These are phyloP conservation scores for Trichophyton schoenleinii DNA, from an alignment of 2,329 filamentous ascomycete genomes.

Conservation along the genomic window DNA sequence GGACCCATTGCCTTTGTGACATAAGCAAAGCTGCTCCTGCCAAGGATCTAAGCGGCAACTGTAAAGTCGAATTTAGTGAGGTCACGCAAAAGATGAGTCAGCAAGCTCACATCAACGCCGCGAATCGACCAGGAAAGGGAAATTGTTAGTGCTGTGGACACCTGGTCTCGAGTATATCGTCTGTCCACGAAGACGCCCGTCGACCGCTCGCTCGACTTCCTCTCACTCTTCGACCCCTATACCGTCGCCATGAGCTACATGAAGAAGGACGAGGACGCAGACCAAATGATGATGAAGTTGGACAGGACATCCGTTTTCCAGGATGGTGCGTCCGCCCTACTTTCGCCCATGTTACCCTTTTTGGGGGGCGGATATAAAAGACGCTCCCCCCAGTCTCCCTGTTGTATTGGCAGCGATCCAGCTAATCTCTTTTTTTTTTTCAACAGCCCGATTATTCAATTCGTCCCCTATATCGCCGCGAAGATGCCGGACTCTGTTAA, in stretches of 20 bases:
- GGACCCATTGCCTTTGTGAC: not conserved
- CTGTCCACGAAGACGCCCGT: conserved; percentile 1
- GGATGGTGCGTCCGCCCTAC: conserved; percentile 54
- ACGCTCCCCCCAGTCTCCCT: not conserved
- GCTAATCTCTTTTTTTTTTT: not conserved
- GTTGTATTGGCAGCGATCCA: not conserved
- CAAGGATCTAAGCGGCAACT: not conserved
- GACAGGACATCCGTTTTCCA: conserved; percentile 97
- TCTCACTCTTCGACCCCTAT: not conserved
- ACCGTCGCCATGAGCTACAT: conserved; percentile 67
- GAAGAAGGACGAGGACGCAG: conserved; percentile 98
- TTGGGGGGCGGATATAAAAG: not conserved
- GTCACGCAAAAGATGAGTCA: not conserved
- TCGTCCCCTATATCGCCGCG: conserved; percentile 90
- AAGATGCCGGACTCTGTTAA: conserved; percentile 93
- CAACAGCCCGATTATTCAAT: conserved; percentile 89
- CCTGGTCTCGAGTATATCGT: conserved; percentile 2
- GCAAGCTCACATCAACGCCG: not conserved
- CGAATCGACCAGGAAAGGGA: not conserved
- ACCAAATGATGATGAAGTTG: conserved; percentile 86
- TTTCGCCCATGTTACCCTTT: not conserved
- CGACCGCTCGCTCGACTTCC: not conserved
- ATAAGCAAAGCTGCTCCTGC: not conserved
- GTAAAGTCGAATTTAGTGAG: not conserved
- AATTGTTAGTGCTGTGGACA: conserved; percentile 5